Percentiles rank a stretch among this genome's conserved stretches.
Conservation (phyloP, 495 filamentous ascomycete species). For the Friedmanniomyces simplex region DNA sequence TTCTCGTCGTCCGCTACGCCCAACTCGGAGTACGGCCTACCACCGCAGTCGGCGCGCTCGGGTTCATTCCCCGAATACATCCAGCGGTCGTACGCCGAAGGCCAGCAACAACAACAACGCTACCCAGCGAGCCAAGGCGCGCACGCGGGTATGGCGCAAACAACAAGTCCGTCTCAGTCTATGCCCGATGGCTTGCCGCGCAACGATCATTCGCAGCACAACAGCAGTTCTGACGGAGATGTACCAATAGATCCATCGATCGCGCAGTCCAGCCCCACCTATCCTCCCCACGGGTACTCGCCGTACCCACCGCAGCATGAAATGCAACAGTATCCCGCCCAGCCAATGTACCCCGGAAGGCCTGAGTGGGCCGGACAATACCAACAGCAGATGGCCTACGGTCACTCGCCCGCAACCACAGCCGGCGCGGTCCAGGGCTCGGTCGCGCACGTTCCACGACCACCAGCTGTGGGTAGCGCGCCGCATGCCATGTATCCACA, state of each 20-base stretch:
- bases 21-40: conserved; percentile 73
- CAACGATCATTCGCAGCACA: conserved; percentile 50
- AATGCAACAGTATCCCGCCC: conserved; percentile 53
- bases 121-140: conserved; percentile 59
- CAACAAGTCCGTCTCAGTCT: conserved; percentile 91
- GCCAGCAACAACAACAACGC: conserved; percentile 51
- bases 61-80: conserved; percentile 72
- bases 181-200: conserved; percentile 66
- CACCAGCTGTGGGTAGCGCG: conserved; percentile 29
- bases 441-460: conserved; percentile 29
- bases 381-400: conserved; percentile 37
- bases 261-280: conserved; percentile 82
- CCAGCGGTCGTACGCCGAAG: conserved; percentile 30
- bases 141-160: conserved; percentile 87
- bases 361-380: conserved; percentile 72
- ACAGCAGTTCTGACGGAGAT: conserved; percentile 85
- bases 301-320: conserved; percentile 81
- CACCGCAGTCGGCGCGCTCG: conserved; percentile 64
- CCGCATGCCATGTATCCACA: neutral
- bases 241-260: conserved; percentile 99
- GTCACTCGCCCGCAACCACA: conserved; percentile 46
- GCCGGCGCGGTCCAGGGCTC: conserved; percentile 27
- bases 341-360: conserved; percentile 53
- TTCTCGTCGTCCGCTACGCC: conserved; percentile 72
- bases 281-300: conserved; percentile 68